Conservation (phyloP, 345 rosid genomes). For the Aquilaria malaccensis region DNA sequence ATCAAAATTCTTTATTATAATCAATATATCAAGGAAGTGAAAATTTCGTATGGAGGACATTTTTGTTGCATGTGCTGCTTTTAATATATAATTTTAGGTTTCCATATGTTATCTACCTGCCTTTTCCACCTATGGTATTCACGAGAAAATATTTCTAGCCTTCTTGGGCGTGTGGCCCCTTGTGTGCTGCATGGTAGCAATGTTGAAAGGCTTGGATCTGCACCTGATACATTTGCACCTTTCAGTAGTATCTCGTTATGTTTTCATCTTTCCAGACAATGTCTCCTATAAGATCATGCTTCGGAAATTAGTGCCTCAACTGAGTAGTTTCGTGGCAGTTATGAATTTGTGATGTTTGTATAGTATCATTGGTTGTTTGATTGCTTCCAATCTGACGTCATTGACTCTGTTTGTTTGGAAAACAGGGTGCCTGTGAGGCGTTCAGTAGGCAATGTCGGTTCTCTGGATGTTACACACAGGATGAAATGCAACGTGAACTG, state of each 20-base stretch:
- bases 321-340: too few relatives aligned
- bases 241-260: constrained; percentile 28
- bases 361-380: too few relatives aligned
- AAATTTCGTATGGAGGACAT: not conserved
- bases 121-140: not conserved
- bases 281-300: too few relatives aligned
- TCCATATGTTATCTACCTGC: too few relatives aligned
- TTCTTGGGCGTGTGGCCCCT: constrained; percentile 84
- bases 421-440: constrained; percentile 80
- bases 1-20: too few relatives aligned
- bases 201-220: constrained; percentile 78
- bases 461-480: constrained; percentile 67
- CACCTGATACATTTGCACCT: constrained; percentile 68
- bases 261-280: too few relatives aligned
- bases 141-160: constrained; percentile 26
- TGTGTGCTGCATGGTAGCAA: constrained; percentile 87
- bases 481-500: constrained; percentile 70
- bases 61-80: constrained; percentile 1
- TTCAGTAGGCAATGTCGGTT: constrained; percentile 80
- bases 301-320: too few relatives aligned
- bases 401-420: not conserved
- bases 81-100: not conserved
- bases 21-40: too few relatives aligned
- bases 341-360: too few relatives aligned
- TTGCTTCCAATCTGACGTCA: too few relatives aligned